Percentiles rank a stretch among this genome's conserved stretches.
phyloP scores from a whole-genome alignment of 1,284 basidiomycete genomes.

The Puccinia coronata region DNA sequence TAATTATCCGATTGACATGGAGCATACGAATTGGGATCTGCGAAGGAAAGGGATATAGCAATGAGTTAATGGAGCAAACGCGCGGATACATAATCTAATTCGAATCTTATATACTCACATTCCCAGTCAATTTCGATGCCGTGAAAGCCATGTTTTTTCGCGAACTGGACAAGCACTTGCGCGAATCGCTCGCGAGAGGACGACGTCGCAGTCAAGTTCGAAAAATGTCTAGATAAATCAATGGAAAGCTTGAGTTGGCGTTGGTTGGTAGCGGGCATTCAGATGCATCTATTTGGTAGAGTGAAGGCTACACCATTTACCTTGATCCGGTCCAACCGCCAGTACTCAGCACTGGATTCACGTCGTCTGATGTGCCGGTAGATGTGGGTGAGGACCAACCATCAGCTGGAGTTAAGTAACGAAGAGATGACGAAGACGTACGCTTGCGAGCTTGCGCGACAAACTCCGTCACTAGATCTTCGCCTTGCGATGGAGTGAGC shows the following conservation, averaged over 20 bases:
- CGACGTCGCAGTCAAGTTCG: constrained; percentile 9
- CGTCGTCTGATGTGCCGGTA: constrained; percentile 19
- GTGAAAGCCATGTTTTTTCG: constrained; percentile 29
- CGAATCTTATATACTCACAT: background rate
- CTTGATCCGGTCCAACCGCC: constrained; percentile 49
- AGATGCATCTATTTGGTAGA: background rate
- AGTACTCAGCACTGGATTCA: constrained; percentile 14
- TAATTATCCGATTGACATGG: background rate
- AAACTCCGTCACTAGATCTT: constrained; percentile 19
- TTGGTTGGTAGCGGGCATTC: background rate
- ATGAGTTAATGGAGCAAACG: background rate
- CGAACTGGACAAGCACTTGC: constrained; percentile 1
- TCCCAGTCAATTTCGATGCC: constrained; percentile 38
- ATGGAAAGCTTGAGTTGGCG: background rate
- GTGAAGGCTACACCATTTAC: background rate
- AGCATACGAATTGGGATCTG: constrained; percentile 34
- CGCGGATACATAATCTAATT: background rate
- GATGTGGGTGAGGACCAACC: background rate
- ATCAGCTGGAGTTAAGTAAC: background rate
- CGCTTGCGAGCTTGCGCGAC: constrained; percentile 20
- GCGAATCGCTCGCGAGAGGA: constrained; percentile 28
- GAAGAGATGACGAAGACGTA: background rate
- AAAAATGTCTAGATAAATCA: constrained; percentile 22
- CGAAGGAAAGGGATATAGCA: background rate
- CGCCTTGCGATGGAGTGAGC: background rate